Evolutionary conservation across 2,329 filamentous ascomycete genomes (phyloP), one percentile per base, ranked within the genome.

Genomic region (Phaeosphaeria sp.): DNA sequence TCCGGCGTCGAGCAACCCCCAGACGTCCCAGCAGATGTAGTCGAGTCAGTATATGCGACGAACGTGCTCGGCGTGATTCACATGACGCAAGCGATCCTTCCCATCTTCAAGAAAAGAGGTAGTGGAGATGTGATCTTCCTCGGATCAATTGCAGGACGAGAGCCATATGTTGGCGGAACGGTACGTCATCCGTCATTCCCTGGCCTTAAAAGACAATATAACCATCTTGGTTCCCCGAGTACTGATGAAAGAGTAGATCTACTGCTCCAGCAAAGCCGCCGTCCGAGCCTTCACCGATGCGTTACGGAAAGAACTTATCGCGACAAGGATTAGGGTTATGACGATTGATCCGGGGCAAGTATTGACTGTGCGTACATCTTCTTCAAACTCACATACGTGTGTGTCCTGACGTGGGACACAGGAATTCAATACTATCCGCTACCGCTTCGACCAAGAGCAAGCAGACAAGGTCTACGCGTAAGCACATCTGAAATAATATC

Each of bases 21-120:
- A 6, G 86, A 91, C 40, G 96, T 98, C 71, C 85, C 84, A 6
- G 84, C 90, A 66, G 87, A 89, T 54, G 93, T 97, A 77, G 89
- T 97, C 65, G 84, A 90, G 65, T 71, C 89, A 74, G 96, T 97
- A 89, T 91, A 96, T 73, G 82, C 86, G 45, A 97, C 94, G 50
- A 98, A 98, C 74, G 93, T 97, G 51, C 93, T 89, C 0, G 94
- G 94, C 5, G 83, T 97, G 46, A 94, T 98, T 81, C 91, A 95
- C 81, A 91, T 97, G 90, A 97, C 94, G 1, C 94, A 98, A 81
- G 91, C 91, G 22, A 82, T 97, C 48, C 78, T 97, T 18, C 87
- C 90, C 45, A 87, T 92, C 73, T 95, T 94, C 83, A 89, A 91
- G 77, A 83, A 84, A 68, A 68, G 81, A 59, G 93, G 92, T 47